phyloP scores from a whole-genome alignment of 1,284 basidiomycete genomes.

The Clitocybe nebularis region DNA sequence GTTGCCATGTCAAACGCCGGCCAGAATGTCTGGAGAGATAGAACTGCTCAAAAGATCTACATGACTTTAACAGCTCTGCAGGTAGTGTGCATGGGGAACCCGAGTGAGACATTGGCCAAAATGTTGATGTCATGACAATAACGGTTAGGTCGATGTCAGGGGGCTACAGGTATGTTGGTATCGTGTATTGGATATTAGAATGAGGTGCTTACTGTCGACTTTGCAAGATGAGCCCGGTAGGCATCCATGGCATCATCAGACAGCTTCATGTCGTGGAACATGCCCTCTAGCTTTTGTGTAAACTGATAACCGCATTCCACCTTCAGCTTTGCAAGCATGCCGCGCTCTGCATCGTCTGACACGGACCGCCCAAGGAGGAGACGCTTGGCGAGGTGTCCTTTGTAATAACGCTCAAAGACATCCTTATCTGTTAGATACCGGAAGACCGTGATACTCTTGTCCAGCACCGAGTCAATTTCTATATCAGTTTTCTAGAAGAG shows the following conservation, averaged over 20 bases:
- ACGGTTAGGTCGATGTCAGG: conserved; percentile 80
- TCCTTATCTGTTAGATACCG: conserved; percentile 95
- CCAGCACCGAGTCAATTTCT: conserved; percentile 86
- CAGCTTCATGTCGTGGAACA: conserved; percentile 98
- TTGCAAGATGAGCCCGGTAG: conserved; percentile 63
- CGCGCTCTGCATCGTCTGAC: conserved; percentile 96
- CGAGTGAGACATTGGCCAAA: conserved; percentile 82
- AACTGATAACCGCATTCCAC: conserved; percentile 96
- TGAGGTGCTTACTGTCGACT: conserved; percentile 43
- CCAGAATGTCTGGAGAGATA: conserved; percentile 90
- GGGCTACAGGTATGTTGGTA: conserved; percentile 33
- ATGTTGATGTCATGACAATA: conserved; percentile 88
- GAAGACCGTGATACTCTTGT: conserved; percentile 96
- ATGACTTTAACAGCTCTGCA: conserved; percentile 56
- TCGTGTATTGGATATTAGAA: not conserved
- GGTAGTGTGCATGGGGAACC: conserved; percentile 68
- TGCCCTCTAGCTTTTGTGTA: conserved; percentile 97
- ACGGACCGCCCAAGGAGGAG: conserved; percentile 84
- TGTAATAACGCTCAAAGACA: conserved; percentile 98
- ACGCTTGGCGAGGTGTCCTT: conserved; percentile 91
- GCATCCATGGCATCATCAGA: conserved; percentile 80
- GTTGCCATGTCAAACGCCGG: conserved; percentile 90
- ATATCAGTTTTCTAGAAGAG: conserved; percentile 82
- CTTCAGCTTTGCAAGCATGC: conserved; percentile 98
- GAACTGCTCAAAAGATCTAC: conserved; percentile 83